Percentiles rank a stretch among this genome's conserved stretches.
phyloP scores from a whole-genome alignment of 176 grass and related monocot species.

The Lolium perenne region DNA sequence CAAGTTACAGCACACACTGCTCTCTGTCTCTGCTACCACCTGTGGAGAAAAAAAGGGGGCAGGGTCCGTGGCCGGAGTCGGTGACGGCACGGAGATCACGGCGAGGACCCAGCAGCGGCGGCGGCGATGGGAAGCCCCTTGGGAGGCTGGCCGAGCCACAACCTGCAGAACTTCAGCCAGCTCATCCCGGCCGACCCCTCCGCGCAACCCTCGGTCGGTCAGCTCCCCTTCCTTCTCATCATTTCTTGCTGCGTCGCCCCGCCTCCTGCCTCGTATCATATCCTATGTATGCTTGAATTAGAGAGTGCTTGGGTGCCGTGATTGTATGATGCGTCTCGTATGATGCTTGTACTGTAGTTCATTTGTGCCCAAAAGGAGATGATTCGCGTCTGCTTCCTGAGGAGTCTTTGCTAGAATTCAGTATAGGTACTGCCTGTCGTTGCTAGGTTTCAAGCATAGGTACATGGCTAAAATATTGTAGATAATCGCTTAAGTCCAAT shows the following conservation, averaged over 20 bases:
- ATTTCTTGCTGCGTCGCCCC: neutral
- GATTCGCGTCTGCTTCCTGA: too few relatives aligned
- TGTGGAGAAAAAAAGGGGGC: neutral
- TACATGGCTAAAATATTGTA: neutral
- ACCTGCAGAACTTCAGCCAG: constrained; percentile 91
- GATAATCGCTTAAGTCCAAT: neutral
- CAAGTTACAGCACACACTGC: too few relatives aligned
- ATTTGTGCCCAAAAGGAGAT: neutral
- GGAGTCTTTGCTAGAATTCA: too few relatives aligned
- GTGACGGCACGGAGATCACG: constrained; percentile 12
- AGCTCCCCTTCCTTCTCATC: neutral
- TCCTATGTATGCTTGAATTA: neutral
- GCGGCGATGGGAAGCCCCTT: constrained; percentile 66
- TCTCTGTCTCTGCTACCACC: neutral
- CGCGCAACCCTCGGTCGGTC: constrained; percentile 72
- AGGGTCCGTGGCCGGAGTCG: constrained; percentile 36
- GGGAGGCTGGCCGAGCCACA: constrained; percentile 82
- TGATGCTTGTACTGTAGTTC: neutral
- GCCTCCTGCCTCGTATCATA: neutral
- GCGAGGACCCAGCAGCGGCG: neutral
- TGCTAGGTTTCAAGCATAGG: too few relatives aligned
- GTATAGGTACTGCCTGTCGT: too few relatives aligned
- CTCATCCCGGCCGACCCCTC: constrained; percentile 73
- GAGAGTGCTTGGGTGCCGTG: neutral
- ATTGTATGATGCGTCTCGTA: neutral